Percentiles rank a stretch among this genome's conserved stretches.
Evolutionary conservation across 257 asterid genomes (phyloP).

Genomic region (Solanum neorickii): DNA sequence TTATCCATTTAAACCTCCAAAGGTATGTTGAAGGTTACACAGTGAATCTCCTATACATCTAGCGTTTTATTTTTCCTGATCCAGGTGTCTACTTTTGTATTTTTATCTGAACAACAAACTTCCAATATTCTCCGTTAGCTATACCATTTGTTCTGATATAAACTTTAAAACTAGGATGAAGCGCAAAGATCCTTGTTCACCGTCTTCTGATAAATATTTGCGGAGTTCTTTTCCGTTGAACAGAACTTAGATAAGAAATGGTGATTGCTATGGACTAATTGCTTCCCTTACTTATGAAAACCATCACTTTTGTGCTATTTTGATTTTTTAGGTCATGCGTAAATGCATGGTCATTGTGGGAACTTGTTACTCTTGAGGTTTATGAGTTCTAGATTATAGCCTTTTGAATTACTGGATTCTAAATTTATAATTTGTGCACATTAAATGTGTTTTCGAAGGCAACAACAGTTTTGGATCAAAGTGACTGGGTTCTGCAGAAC

Average conservation of each 20-base stretch:
- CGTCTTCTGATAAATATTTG: not conserved
- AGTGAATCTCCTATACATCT: not conserved
- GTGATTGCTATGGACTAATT: not conserved
- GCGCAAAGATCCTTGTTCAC: not conserved
- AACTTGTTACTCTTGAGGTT: not conserved
- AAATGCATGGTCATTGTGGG: not conserved
- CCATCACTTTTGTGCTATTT: not conserved
- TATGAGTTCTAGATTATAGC: not conserved
- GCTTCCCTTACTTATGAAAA: not conserved
- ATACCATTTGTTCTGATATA: not conserved
- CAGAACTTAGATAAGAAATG: not conserved
- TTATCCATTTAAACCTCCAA: slow-evolving; percentile 86
- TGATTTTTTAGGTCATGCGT: not conserved
- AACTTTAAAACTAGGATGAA: not conserved
- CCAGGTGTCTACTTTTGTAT: not conserved
- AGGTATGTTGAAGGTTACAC: slow-evolving; percentile 36
- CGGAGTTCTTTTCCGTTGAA: not conserved
- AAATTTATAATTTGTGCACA: not conserved
- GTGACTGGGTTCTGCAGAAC: not conserved
- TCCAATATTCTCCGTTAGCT: not conserved
- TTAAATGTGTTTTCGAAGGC: not conserved
- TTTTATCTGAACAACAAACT: not conserved
- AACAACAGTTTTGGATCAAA: not conserved
- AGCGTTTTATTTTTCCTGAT: not conserved
- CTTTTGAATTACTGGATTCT: not conserved